Evolutionary conservation across 2,329 filamentous ascomycete genomes (phyloP), one percentile per base, ranked within the genome.

Genomic region (Chaetomium sp.): DNA sequence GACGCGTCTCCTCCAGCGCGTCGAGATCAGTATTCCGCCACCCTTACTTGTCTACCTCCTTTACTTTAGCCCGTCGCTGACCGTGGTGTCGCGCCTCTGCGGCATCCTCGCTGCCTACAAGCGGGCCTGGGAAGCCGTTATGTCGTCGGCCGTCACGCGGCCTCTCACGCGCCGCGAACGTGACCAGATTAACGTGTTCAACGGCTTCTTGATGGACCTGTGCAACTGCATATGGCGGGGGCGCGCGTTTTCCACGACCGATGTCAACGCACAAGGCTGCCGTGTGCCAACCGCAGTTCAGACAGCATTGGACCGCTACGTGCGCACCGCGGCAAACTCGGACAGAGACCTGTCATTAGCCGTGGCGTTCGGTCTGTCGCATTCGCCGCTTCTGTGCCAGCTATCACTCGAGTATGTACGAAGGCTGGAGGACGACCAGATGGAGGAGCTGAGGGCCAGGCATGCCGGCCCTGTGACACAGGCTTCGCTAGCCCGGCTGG

Each of bases 141-240:
- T 81, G 73, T 62, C 73, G 53, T 51, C 58, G 68, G 9, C 66
- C 59, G 54, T 64, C 58, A 48, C 55, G 10, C 55, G 61, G 35
- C 59, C 61, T 14, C 61, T 68, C 5, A 68, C 69, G 14, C 68
- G 72, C 9, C 86, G 85, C 59, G 76, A 82, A 34, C 76, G 80
- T 43, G 71, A 76, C 36, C 81, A 86, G 54, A 80, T 90, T 42
- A 81, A 83, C 60, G 73, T 79, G 32, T 91, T 94, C 73, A 95
- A 95, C 68, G 86, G 86, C 27, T 91, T 87, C 67, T 79, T 95
- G 36, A 91, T 94, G 83, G 90, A 95, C 67, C 79, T 91, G 36
- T 91, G 89, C 74, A 95, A 95, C 67, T 83, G 88, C 50, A 69
- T 94, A 47, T 95, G 89, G 89, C 81, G 89, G 7, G 81, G 82